Conservation (phyloP, 306 rosid genomes). For the Chamaecrista fasciculata region DNA sequence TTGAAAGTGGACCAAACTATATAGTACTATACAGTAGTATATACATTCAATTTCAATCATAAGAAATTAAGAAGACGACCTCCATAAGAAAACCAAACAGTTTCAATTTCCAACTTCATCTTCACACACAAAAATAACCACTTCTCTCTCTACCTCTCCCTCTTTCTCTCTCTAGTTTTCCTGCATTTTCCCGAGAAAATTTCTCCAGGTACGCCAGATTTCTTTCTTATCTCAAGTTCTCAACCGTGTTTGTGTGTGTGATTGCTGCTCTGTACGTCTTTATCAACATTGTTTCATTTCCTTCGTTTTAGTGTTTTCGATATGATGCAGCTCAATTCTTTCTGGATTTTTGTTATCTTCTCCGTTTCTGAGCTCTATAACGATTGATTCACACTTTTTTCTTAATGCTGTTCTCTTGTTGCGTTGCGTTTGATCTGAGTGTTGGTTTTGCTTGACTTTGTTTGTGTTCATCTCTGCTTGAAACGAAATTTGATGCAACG, state of each 20-base stretch:
- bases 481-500: neutral
- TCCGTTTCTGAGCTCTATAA: neutral
- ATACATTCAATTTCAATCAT: too few species aligned
- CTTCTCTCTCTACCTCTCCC: neutral
- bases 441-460: conserved; percentile 2
- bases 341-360: neutral
- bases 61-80: neutral
- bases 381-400: neutral
- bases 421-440: conserved; percentile 38
- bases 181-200: conserved; percentile 32
- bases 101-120: neutral
- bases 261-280: neutral
- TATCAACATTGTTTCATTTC: conserved; percentile 3
- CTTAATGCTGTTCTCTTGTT: neutral
- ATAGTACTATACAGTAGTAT: neutral
- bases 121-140: neutral
- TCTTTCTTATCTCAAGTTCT: too few species aligned
- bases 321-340: neutral
- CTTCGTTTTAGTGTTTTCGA: neutral
- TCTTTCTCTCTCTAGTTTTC: neutral
- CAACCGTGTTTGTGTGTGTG: neutral
- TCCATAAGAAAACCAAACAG: neutral
- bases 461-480: conserved; percentile 12
- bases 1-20: neutral
- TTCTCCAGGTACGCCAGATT: conserved; percentile 28